Percentiles rank a stretch among this genome's conserved stretches.
These are phyloP conservation scores for Collybia sp. DNA, from an alignment of 768 basidiomycete species.

Conservation along the genomic window DNA sequence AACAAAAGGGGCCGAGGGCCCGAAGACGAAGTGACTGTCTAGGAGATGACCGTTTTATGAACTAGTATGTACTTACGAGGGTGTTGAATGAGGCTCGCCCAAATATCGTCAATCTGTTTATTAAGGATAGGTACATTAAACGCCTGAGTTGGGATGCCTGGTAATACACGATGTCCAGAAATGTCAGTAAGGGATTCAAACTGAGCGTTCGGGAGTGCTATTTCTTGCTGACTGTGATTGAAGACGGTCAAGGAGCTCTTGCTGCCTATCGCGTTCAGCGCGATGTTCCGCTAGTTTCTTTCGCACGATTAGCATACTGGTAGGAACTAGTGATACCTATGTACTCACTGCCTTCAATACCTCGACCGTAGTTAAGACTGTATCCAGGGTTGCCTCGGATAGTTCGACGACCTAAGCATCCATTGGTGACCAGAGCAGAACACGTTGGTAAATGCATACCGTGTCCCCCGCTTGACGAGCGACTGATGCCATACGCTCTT, in stretches of 20 bases:
- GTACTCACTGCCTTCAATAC: constrained; percentile 53
- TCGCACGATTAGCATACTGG: constrained; percentile 15
- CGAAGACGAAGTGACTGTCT: constrained; percentile 1
- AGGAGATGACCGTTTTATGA: no score
- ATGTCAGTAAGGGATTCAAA: constrained; percentile 4
- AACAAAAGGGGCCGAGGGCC: constrained; percentile 13
- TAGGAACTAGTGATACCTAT: constrained; percentile 14
- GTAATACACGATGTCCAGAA: background rate
- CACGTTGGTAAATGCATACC: constrained; percentile 22
- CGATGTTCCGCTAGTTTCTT: constrained; percentile 50
- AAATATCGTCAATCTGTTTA: no score
- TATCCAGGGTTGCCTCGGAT: constrained; percentile 65
- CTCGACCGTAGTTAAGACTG: constrained; percentile 51
- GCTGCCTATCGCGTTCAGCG: constrained; percentile 41
- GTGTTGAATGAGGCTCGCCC: no score
- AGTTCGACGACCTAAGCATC: constrained; percentile 50
- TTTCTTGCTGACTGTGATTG: constrained; percentile 18
- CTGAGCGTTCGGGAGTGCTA: constrained; percentile 25
- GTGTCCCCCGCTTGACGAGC: constrained; percentile 46
- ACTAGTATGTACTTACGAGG: no score
- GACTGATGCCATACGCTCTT: constrained; percentile 38
- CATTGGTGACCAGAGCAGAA: background rate
- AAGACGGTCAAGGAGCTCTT: constrained; percentile 25
- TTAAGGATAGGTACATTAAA: constrained; percentile 10
- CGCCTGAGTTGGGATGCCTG: background rate